Evolutionary conservation across 495 filamentous ascomycete genomes (phyloP).

Genomic region (Penicillium mononematosum): DNA sequence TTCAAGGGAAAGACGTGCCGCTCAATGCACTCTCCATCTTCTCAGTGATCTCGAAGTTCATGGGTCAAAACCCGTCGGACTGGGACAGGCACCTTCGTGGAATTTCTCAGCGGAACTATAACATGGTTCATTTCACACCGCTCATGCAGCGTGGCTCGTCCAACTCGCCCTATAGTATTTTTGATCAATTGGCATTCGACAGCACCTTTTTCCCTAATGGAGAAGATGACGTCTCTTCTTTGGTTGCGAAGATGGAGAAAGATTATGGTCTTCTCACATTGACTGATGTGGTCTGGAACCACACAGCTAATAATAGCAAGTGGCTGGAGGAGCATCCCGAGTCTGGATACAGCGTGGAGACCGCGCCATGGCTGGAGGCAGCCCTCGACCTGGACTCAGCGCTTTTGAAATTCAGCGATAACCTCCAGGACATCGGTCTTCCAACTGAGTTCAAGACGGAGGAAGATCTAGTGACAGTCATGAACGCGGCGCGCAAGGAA

Average conservation of each 20-base stretch:
- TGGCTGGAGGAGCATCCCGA: conserved; percentile 96
- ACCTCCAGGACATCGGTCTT: conserved; percentile 65
- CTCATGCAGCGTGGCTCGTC: conserved; percentile 83
- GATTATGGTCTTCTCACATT: conserved; percentile 81
- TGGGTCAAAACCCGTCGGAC: conserved; percentile 83
- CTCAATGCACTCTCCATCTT: conserved; percentile 86
- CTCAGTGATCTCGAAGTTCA: conserved; percentile 96
- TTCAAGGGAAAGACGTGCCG: conserved; percentile 68
- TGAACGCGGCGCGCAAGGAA: conserved; percentile 78
- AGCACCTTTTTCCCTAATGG: conserved; percentile 78
- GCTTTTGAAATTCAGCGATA: conserved; percentile 71
- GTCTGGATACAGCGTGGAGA: conserved; percentile 89
- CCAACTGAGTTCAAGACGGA: conserved; percentile 67
- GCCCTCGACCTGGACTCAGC: conserved; percentile 85
- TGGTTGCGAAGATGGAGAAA: conserved; percentile 80
- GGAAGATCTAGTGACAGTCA: conserved; percentile 77
- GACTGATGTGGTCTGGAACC: conserved; percentile 98
- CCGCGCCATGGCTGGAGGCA: conserved; percentile 88
- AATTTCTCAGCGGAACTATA: conserved; percentile 87
- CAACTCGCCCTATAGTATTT: conserved; percentile 96
- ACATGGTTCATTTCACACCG: conserved; percentile 98
- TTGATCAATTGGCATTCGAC: conserved; percentile 88
- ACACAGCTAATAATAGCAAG: conserved; percentile 91
- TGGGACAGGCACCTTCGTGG: conserved; percentile 89
- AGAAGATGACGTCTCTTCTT: conserved; percentile 73